These are phyloP conservation scores for Aureobasidium sp. DNA, from an alignment of 2,329 filamentous ascomycete genomes.

Conservation along the genomic window DNA sequence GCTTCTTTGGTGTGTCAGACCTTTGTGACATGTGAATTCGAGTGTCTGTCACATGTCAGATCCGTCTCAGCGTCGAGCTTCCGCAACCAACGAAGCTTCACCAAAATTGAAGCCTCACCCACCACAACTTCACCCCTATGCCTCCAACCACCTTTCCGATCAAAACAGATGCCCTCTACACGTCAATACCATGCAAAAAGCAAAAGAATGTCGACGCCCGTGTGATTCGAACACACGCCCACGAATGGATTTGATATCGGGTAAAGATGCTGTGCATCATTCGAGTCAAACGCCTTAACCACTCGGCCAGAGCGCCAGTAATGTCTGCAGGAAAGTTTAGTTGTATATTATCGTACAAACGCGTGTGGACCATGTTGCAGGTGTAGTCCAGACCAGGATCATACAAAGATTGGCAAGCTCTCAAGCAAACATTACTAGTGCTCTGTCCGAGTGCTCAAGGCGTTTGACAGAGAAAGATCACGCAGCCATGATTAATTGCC, in stretches of 20 bases:
- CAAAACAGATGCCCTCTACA: not conserved
- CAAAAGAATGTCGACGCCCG: conserved; percentile 1
- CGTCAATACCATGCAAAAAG: not conserved
- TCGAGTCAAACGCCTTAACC: conserved; percentile 11
- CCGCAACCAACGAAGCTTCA: not conserved
- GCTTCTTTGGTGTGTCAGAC: not conserved
- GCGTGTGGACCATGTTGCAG: no score
- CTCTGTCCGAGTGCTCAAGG: no score
- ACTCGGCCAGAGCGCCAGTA: conserved; percentile 7
- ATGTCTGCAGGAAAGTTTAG: no score
- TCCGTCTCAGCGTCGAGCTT: not conserved
- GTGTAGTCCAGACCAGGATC: no score
- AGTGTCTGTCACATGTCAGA: not conserved
- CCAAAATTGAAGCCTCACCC: not conserved
- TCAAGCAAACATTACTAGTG: no score
- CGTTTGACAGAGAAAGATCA: no score
- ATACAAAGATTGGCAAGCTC: no score
- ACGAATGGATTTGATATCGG: conserved; percentile 10
- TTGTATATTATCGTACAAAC: accelerated
- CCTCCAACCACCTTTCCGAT: not conserved
- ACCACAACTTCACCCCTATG: not conserved
- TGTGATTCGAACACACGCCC: conserved; percentile 4
- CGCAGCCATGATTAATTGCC: no score
- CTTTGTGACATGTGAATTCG: not conserved
- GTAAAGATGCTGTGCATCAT: not conserved